These are phyloP conservation scores for Primulina eburnea DNA, from an alignment of 257 asterid genomes.

Conservation along the genomic window DNA sequence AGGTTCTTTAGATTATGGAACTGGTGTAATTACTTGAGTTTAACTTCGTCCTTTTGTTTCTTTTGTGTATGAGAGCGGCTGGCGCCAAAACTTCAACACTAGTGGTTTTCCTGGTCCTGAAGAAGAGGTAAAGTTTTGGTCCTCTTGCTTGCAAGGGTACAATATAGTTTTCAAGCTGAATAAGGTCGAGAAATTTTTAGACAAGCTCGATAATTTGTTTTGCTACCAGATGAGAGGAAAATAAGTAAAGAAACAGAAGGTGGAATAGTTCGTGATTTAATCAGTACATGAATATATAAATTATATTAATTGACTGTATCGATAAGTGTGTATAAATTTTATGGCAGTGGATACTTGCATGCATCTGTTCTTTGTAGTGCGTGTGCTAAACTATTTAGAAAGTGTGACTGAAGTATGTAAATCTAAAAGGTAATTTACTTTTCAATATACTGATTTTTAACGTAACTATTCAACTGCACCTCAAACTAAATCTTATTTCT, in stretches of 20 bases:
- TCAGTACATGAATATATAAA: neutral
- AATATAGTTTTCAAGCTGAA: slow-evolving; percentile 3
- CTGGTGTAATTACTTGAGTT: slow-evolving; percentile 17
- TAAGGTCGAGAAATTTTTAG: slow-evolving; percentile 5
- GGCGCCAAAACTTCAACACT: slow-evolving; percentile 86
- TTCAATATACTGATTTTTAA: neutral
- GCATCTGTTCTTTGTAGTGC: neutral
- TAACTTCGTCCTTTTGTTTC: slow-evolving; percentile 76
- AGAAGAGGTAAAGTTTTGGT: slow-evolving; percentile 68
- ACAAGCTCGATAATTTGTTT: slow-evolving; percentile 11
- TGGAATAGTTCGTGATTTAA: neutral
- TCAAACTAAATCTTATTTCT: no score
- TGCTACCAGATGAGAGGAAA: slow-evolving; percentile 9
- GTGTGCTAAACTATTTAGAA: neutral
- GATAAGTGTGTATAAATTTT: neutral
- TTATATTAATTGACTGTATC: neutral
- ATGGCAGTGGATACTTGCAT: neutral
- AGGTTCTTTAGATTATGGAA: neutral
- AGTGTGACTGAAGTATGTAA: neutral
- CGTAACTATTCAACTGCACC: no score
- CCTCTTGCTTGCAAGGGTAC: slow-evolving; percentile 13
- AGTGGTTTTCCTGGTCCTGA: slow-evolving; percentile 98
- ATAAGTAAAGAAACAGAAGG: neutral
- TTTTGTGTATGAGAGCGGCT: slow-evolving; percentile 91
- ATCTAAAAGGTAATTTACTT: no score